These are phyloP conservation scores for Schrenkiella parvula DNA, from an alignment of 345 rosid genomes.

Conservation along the genomic window DNA sequence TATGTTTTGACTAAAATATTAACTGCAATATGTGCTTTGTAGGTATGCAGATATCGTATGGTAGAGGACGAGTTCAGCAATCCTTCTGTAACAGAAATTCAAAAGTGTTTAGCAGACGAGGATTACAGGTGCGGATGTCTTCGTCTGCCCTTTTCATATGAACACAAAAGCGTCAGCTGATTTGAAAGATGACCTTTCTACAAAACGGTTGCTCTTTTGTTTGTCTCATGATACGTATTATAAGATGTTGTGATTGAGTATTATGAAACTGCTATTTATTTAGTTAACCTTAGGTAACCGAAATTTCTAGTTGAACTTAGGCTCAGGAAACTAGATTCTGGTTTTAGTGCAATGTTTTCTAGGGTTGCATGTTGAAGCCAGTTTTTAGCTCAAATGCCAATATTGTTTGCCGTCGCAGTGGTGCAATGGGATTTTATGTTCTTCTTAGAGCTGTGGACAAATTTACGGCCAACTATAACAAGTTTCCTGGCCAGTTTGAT, in stretches of 20 bases:
- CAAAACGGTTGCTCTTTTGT: background rate
- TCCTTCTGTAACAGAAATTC: conserved; percentile 63
- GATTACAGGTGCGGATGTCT: conserved; percentile 61
- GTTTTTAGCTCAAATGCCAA: conserved; percentile 2
- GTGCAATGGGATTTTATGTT: conserved; percentile 75
- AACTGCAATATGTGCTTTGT: conserved; percentile 21
- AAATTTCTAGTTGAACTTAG: background rate
- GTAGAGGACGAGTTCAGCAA: conserved; percentile 80
- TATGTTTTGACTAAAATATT: background rate
- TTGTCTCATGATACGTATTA: background rate
- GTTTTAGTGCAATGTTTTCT: background rate
- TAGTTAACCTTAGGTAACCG: background rate
- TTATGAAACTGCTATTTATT: background rate
- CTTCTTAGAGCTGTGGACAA: conserved; percentile 91
- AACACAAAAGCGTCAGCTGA: background rate
- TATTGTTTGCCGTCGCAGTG: conserved; percentile 39
- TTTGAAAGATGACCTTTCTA: background rate
- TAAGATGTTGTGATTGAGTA: background rate
- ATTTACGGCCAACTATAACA: conserved; percentile 81
- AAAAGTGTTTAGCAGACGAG: conserved; percentile 74
- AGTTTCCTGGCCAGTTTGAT: conserved; percentile 90
- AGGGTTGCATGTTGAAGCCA: conserved; percentile 16
- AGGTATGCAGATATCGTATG: conserved; percentile 77
- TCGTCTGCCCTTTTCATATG: background rate
- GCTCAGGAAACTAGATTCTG: background rate